phyloP scores from a whole-genome alignment of 1,284 basidiomycete genomes.

The Marasmius oreades region DNA sequence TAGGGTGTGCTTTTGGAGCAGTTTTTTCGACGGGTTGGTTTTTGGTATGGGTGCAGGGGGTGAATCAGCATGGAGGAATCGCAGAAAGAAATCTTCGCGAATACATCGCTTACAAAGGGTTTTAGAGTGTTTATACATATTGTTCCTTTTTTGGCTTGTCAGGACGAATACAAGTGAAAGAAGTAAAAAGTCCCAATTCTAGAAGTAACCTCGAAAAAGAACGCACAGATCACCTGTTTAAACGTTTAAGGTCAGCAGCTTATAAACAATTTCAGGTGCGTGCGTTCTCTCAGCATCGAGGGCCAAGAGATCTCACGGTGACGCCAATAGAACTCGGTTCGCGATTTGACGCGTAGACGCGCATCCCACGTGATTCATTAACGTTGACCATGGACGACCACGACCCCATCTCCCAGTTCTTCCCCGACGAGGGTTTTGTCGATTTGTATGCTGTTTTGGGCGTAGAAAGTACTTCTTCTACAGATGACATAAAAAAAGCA shows the following conservation, averaged over 20 bases:
- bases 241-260: no score
- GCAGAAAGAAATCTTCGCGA: constrained; percentile 21
- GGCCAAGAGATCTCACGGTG: no score
- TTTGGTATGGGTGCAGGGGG: constrained; percentile 46
- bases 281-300: no score
- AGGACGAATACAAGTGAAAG: no score
- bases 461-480: constrained; percentile 48
- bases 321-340: no score
- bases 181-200: no score
- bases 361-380: constrained; percentile 7
- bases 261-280: no score
- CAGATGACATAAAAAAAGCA: constrained; percentile 75
- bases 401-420: constrained; percentile 77
- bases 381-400: constrained; percentile 50
- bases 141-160: no score
- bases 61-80: constrained; percentile 29
- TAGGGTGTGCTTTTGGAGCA: constrained; percentile 61
- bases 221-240: no score
- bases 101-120: constrained; percentile 4
- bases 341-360: background rate
- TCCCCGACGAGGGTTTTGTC: constrained; percentile 64
- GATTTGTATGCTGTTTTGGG: constrained; percentile 76
- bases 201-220: no score
- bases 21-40: constrained; percentile 61
- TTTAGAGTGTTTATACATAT: background rate